phyloP scores from a whole-genome alignment of 1,284 basidiomycete genomes.

The Chondrostereum purpureum region DNA sequence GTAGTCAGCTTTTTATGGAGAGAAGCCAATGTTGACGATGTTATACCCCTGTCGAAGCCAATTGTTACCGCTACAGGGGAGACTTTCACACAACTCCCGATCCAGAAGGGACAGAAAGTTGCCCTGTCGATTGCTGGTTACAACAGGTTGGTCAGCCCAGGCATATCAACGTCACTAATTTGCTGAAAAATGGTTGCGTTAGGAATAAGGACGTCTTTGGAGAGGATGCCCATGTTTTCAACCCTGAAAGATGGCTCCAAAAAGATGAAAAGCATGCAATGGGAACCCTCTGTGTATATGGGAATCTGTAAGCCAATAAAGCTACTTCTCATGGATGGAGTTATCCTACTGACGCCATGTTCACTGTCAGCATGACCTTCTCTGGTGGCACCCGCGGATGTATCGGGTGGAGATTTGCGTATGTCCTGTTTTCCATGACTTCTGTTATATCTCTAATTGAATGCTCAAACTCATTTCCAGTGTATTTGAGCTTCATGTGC shows the following conservation, averaged over 20 bases:
- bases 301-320: conserved; percentile 38
- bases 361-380: conserved; percentile 34
- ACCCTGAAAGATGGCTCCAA: conserved; percentile 44
- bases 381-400: conserved; percentile 34
- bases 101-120: not conserved
- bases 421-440: conserved; percentile 12
- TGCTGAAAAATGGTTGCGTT: not conserved
- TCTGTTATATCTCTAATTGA: not conserved
- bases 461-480: conserved; percentile 13
- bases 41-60: conserved; percentile 2
- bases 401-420: conserved; percentile 49
- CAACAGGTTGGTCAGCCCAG: conserved; percentile 7
- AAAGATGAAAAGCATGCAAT: conserved; percentile 25
- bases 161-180: not conserved
- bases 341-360: not conserved
- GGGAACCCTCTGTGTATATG: conserved; percentile 38
- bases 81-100: not conserved
- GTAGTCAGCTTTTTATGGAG: conserved; percentile 21
- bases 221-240: conserved; percentile 1
- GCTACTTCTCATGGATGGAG: conserved; percentile 1
- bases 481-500: conserved; percentile 42
- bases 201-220: conserved; percentile 1
- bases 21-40: conserved; percentile 2
- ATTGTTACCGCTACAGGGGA: conserved; percentile 18
- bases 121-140: not conserved